These are phyloP conservation scores for Immersiella caudata DNA, from an alignment of 495 filamentous ascomycete genomes.

Conservation along the genomic window DNA sequence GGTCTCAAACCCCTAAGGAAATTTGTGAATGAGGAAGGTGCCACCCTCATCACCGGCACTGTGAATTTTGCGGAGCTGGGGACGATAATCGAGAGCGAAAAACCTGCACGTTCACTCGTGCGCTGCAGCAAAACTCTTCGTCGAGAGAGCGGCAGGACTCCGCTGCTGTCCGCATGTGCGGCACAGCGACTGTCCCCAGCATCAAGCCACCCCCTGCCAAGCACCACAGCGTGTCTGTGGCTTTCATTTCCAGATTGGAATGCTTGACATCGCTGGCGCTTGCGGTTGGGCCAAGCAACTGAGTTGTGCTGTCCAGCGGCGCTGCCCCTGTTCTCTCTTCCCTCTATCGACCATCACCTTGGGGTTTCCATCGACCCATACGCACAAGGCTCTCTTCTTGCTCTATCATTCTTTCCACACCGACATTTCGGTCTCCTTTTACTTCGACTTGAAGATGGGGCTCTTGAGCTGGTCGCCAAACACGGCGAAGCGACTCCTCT, in stretches of 20 bases:
- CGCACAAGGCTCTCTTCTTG: background rate
- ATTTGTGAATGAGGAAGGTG: too few relatives aligned
- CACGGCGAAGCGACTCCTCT: background rate
- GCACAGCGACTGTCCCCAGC: background rate
- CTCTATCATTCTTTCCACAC: background rate
- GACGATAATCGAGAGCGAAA: too few relatives aligned
- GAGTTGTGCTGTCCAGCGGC: background rate
- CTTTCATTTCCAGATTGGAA: too few relatives aligned
- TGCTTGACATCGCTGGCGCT: background rate
- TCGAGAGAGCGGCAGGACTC: too few relatives aligned
- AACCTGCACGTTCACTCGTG: too few relatives aligned
- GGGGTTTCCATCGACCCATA: background rate
- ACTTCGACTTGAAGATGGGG: background rate
- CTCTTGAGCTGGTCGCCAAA: background rate
- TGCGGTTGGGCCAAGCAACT: background rate
- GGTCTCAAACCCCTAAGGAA: too few relatives aligned
- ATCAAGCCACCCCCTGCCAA: background rate
- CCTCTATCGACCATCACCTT: background rate
- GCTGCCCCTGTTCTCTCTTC: background rate
- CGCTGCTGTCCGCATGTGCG: background rate
- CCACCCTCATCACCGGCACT: too few relatives aligned
- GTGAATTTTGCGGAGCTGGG: too few relatives aligned
- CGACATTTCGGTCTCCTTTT: background rate
- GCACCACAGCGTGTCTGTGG: too few relatives aligned
- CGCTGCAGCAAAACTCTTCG: too few relatives aligned